These are phyloP conservation scores for Calonectria leucothoes DNA, from an alignment of 2,329 filamentous ascomycete genomes.

Conservation along the genomic window DNA sequence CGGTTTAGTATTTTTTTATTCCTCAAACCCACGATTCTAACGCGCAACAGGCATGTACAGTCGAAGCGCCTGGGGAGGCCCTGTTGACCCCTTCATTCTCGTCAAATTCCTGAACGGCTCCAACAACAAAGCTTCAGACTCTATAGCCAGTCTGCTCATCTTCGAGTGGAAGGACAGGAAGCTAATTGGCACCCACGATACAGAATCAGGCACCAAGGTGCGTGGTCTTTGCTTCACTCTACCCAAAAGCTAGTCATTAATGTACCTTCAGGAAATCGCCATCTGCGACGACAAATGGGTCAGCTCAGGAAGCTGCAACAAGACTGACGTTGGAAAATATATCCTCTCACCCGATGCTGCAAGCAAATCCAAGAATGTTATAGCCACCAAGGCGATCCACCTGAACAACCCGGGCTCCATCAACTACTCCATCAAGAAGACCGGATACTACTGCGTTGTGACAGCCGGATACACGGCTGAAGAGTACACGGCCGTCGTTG, in stretches of 20 bases:
- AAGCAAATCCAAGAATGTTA: slow-evolving; percentile 74
- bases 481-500: slow-evolving; percentile 83
- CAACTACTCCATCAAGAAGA: slow-evolving; percentile 88
- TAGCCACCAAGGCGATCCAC: slow-evolving; percentile 85
- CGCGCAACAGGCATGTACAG: slow-evolving; percentile 84
- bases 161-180: slow-evolving; percentile 94
- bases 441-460: slow-evolving; percentile 95
- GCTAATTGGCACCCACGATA: slow-evolving; percentile 77
- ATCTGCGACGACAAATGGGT: slow-evolving; percentile 84
- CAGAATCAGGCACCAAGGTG: slow-evolving; percentile 66
- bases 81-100: slow-evolving; percentile 88
- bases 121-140: slow-evolving; percentile 70
- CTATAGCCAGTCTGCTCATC: slow-evolving; percentile 84
- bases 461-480: slow-evolving; percentile 76
- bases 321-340: slow-evolving; percentile 85
- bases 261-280: slow-evolving; percentile 49
- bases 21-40: slow-evolving; percentile 10
- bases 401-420: slow-evolving; percentile 80
- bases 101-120: slow-evolving; percentile 78
- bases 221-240: slow-evolving; percentile 31
- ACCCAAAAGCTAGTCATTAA: not conserved
- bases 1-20: slow-evolving; percentile 33
- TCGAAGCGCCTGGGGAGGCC: slow-evolving; percentile 87
- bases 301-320: slow-evolving; percentile 76
- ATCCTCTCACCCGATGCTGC: slow-evolving; percentile 83